Conservation (phyloP, 768 basidiomycete species). For the Lentinula detonsa region DNA sequence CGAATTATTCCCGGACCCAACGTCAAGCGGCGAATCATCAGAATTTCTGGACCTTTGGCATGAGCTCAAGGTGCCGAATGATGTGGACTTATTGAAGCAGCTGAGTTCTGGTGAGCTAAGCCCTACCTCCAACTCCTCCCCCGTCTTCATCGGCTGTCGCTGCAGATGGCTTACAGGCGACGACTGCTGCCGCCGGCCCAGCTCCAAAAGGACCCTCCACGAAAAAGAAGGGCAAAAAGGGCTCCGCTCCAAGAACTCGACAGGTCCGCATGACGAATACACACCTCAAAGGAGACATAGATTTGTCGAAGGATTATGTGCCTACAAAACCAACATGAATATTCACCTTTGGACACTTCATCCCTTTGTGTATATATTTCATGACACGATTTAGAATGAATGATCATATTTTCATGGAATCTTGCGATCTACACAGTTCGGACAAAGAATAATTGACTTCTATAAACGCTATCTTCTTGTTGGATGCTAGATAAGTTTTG, state of each 20-base stretch:
- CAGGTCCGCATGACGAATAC: constrained; percentile 84
- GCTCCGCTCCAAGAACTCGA: constrained; percentile 65
- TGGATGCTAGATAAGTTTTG: too few species aligned
- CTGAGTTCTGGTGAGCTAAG: constrained; percentile 58
- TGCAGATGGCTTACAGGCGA: constrained; percentile 76
- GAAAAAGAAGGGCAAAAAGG: constrained; percentile 81
- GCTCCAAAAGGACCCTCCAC: constrained; percentile 46
- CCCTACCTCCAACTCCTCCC: constrained; percentile 5
- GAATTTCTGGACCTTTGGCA: constrained; percentile 91
- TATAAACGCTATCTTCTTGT: too few species aligned
- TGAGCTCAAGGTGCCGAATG: constrained; percentile 75
- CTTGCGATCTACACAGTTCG: too few species aligned
- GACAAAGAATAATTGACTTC: too few species aligned
- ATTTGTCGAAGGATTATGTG: constrained; percentile 69
- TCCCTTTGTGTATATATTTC: background rate
- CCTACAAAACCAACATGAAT: background rate
- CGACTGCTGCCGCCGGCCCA: constrained; percentile 53
- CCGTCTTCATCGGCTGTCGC: background rate
- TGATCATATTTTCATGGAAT: too few species aligned
- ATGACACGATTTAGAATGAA: background rate
- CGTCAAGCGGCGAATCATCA: constrained; percentile 20
- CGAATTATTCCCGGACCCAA: background rate
- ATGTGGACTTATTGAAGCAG: constrained; percentile 74
- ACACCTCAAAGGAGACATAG: constrained; percentile 82
- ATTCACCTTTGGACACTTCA: background rate